These are phyloP conservation scores for sorghum (Sorghum bicolor) DNA, from an alignment of 176 grass and related monocot genomes.

Conservation along the genomic window Sorghum_bicolor_NCBIv3 NC_012870.2:688501-689000, in stretches of 20 bases:
- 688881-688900: not conserved
- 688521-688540: not conserved
- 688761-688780: not conserved
- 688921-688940: not conserved
- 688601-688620: not conserved
- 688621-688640: not conserved
- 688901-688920: slow-evolving; percentile 1
- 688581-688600: not conserved
- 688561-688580: not conserved
- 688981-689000: not conserved
- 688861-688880: not conserved
- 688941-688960: not conserved
- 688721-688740: not conserved
- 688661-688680: not conserved
- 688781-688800: not conserved
- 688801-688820: not conserved
- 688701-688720: not conserved
- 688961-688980: slow-evolving; percentile 1
- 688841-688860: not conserved
- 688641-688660: not conserved
- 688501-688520: not conserved
- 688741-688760: not conserved
- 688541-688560: not conserved
- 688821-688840: not conserved
- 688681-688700: not conserved